phyloP scores from a whole-genome alignment of 495 filamentous ascomycete species.

The Penicillium paradoxum region DNA sequence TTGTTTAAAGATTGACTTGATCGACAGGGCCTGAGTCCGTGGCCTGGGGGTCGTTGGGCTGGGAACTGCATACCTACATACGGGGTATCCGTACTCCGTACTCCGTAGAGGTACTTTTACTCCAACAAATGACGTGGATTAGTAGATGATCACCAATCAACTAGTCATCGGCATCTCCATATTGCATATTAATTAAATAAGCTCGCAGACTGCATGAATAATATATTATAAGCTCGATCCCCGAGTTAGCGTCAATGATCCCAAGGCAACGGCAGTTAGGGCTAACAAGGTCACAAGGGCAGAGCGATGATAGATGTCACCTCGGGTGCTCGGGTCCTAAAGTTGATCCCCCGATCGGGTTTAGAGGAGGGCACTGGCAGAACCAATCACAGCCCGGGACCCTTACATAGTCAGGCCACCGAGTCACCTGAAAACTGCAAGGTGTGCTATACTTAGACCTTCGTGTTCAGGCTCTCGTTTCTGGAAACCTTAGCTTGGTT shows the following conservation, averaged over 20 bases:
- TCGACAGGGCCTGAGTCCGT: conserved; percentile 12
- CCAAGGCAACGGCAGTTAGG: neutral
- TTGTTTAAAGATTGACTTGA: conserved; percentile 11
- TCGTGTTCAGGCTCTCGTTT: neutral
- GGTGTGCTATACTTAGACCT: conserved; percentile 40
- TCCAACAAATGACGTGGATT: too few species aligned
- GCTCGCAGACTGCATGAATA: too few species aligned
- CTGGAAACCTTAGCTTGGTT: too few species aligned
- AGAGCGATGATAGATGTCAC: too few species aligned
- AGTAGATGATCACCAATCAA: neutral
- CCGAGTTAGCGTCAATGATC: neutral
- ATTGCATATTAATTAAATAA: too few species aligned
- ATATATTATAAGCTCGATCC: neutral
- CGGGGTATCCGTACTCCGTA: too few species aligned
- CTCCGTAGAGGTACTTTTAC: too few species aligned
- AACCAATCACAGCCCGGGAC: conserved; percentile 24
- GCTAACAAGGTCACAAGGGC: conserved; percentile 31
- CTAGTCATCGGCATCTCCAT: too few species aligned
- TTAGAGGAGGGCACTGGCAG: conserved; percentile 4
- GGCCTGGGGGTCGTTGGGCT: conserved; percentile 1
- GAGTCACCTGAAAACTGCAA: conserved; percentile 33
- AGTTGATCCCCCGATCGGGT: conserved; percentile 8
- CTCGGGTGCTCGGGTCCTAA: too few species aligned
- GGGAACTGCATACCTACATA: neutral
- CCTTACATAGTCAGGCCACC: conserved; percentile 35